Evolutionary conservation across 2,329 filamentous ascomycete genomes (phyloP), one percentile per base, ranked within the genome.

Genomic region (Stromatinia cepivora): DNA sequence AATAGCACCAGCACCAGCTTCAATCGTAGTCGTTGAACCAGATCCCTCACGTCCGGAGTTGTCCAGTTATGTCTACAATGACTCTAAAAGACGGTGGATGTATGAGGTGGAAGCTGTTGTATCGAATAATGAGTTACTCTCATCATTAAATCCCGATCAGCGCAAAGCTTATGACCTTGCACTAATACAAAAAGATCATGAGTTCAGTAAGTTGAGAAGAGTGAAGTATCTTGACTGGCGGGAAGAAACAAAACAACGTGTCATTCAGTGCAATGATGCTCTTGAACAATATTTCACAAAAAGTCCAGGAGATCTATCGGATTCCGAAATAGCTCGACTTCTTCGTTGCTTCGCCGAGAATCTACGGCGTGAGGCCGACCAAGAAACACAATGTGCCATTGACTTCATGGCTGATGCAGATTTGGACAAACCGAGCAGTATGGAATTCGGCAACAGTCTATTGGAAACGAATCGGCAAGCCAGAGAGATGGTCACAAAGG

Each of bases 321-420:
- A 25, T 52, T 52, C 59, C 1, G 9, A 52, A 28, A 63, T 63
- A 36, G 7, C 28, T 52, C 31, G 59, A 50, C 15, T 63, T 36
- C 59, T 52, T 39, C 31, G 15, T 4, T 17, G 22, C 28, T 63
- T 52, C 39, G 46, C 59, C 13, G 9, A 25, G 1, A 63, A 10
- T 50, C 15, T 63, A 52, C 9, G 50, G n/a, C 31, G 22, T 4
- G 59, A 63, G 31, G 31, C 59, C 6, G 59, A 63, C 15, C 59
- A 63, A 50, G 59, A 63, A 8, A 17, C 59, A 20, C 22, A 63
- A 52, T 63, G n/a, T 36, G 22, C 59, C 7, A 63, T 63, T 39
- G 46, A 52, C 8, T 63, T 63, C 31, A 39, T 52, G 15, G 46
- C 46, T n/a, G 22, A 34, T 7, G 15, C 45, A 20, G 46, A 63